A percentile compares a stretch with the other conserved stretches of the same genome.
Evolutionary conservation across 192 early-diverging fungal genomes (phyloP).

Genomic region (Rhizophagus prolifer): DNA sequence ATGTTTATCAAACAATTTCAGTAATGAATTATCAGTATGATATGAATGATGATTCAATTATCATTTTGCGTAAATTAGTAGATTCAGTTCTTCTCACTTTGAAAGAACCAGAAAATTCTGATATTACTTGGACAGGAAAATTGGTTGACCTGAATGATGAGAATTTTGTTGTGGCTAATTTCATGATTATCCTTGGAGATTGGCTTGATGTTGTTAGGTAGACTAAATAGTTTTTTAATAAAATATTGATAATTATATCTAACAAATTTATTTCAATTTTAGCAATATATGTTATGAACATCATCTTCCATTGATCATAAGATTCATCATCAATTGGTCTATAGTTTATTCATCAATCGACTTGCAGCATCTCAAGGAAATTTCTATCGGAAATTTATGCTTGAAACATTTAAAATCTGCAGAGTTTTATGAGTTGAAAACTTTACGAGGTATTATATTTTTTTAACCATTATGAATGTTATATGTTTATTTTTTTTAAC

Average conservation of each 20-base stretch:
- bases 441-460: not conserved
- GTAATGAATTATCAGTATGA: not conserved
- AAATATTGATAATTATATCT: too few species aligned
- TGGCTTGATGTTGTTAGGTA: constrained; percentile 25
- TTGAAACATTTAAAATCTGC: constrained; percentile 11
- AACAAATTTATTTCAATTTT: not conserved
- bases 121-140: constrained; percentile 6
- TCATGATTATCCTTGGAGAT: constrained; percentile 4
- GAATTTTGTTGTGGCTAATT: constrained; percentile 18
- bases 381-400: not conserved
- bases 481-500: not conserved
- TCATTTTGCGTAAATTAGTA: not conserved
- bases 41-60: not conserved
- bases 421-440: constrained; percentile 15
- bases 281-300: not conserved
- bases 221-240: not conserved
- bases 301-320: not conserved
- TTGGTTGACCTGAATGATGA: constrained; percentile 9
- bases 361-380: not conserved
- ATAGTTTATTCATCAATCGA: not conserved
- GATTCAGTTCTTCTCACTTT: not conserved
- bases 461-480: not conserved
- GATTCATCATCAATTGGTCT: constrained; percentile 4
- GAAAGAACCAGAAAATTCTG: not conserved
- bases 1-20: constrained; percentile 5